Evolutionary conservation across 1,284 basidiomycete species (phyloP).

Genomic region (Trametes hirsuta): DNA sequence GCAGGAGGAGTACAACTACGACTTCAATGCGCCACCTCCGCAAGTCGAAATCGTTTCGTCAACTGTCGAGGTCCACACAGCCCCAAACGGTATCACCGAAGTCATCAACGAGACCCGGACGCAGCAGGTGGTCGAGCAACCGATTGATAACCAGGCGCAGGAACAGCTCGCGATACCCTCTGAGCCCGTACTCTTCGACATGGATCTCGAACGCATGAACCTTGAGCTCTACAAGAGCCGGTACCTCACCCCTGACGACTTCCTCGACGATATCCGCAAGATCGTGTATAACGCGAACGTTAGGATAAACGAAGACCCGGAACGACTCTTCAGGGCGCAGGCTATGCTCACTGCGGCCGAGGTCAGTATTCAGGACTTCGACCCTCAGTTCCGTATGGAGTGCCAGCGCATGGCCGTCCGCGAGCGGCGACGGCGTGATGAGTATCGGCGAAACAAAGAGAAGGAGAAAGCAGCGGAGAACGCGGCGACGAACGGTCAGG

Average conservation of each 20-base stretch:
- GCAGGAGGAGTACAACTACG: constrained; percentile 77
- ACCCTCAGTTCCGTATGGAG: constrained; percentile 80
- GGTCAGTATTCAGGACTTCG: constrained; percentile 90
- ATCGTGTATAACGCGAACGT: constrained; percentile 89
- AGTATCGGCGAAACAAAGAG: constrained; percentile 54
- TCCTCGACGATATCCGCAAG: constrained; percentile 86
- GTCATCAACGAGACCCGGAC: constrained; percentile 41
- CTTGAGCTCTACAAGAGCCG: constrained; percentile 83
- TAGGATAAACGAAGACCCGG: constrained; percentile 68
- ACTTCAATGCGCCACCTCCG: constrained; percentile 37
- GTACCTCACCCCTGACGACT: constrained; percentile 88
- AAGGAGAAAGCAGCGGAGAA: constrained; percentile 49
- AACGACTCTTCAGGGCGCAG: constrained; percentile 81
- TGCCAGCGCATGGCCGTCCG: constrained; percentile 89
- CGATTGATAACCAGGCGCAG: constrained; percentile 26
- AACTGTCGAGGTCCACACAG: constrained; percentile 44
- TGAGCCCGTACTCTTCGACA: constrained; percentile 61
- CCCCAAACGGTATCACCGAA: constrained; percentile 49
- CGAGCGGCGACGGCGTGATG: constrained; percentile 71
- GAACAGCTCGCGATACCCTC: constrained; percentile 22
- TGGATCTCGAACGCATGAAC: constrained; percentile 93
- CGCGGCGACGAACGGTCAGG: constrained; percentile 34
- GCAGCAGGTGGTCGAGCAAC: constrained; percentile 28
- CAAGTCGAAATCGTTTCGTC: constrained; percentile 39
- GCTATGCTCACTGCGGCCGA: constrained; percentile 89